phyloP scores from a whole-genome alignment of 257 asterid species.

The Avicennia marina region DNA sequence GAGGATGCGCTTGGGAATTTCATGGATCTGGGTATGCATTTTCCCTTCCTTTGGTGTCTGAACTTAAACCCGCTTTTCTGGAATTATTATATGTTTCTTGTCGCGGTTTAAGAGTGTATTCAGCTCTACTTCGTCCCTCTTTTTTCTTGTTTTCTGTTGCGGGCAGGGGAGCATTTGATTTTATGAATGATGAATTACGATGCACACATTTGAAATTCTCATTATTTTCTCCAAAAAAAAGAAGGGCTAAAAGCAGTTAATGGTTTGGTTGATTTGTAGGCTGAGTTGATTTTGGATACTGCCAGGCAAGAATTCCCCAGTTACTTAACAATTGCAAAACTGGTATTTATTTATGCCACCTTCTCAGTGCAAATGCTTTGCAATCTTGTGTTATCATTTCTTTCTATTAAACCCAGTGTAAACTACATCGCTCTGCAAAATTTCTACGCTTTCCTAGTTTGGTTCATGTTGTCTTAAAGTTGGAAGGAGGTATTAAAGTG shows the following conservation, averaged over 20 bases:
- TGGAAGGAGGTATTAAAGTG: too few species aligned
- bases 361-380: not conserved
- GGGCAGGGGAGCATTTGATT: conserved; percentile 16
- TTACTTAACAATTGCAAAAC: not conserved
- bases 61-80: not conserved
- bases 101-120: conserved; percentile 14
- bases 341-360: not conserved
- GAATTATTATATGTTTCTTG: not conserved
- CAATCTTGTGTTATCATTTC: not conserved
- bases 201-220: conserved; percentile 10
- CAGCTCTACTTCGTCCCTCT: conserved; percentile 2
- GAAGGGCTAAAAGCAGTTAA: too few species aligned
- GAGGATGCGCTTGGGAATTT: conserved; percentile 21
- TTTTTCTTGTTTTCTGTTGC: not conserved
- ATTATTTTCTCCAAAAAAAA: conserved; percentile 1
- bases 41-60: not conserved
- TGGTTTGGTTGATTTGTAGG: not conserved
- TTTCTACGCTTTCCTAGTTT: too few species aligned
- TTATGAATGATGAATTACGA: conserved; percentile 3
- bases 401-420: not conserved
- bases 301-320: not conserved
- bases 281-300: too few species aligned
- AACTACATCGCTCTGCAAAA: too few species aligned
- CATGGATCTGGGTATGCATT: conserved; percentile 43
- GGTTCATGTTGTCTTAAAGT: too few species aligned